A percentile compares a stretch with the other conserved stretches of the same genome.
Conservation (phyloP, 768 basidiomycete genomes). For the Imleria badia region DNA sequence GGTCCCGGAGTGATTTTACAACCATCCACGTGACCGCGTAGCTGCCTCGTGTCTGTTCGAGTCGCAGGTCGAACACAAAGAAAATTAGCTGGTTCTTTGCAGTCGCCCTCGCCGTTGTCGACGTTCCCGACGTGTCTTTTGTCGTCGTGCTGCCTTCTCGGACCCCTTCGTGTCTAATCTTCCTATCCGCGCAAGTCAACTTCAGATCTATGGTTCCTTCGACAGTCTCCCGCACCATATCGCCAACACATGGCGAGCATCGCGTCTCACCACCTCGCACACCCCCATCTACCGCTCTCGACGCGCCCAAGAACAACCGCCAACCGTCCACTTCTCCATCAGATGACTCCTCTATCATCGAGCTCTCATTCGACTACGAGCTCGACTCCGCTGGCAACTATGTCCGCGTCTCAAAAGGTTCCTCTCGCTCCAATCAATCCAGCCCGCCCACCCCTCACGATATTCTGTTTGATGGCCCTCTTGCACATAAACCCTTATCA, state of each 20-base stretch:
- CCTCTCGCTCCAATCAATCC: constrained; percentile 36
- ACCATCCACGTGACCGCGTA: constrained; percentile 35
- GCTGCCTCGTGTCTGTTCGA: constrained; percentile 38
- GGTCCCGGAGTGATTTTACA: constrained; percentile 12
- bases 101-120: constrained; percentile 15
- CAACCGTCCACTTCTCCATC: constrained; percentile 38
- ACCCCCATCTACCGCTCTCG: constrained; percentile 27
- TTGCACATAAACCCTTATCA: constrained; percentile 24
- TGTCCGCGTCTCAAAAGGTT: constrained; percentile 47
- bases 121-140: constrained; percentile 19
- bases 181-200: constrained; percentile 12
- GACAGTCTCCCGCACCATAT: constrained; percentile 23
- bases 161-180: background rate
- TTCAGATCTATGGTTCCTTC: constrained; percentile 22
- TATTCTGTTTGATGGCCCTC: constrained; percentile 24
- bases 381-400: constrained; percentile 45
- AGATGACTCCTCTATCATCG: constrained; percentile 46
- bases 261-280: constrained; percentile 33
- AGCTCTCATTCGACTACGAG: constrained; percentile 50
- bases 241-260: constrained; percentile 30
- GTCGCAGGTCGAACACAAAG: constrained; percentile 24
- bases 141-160: constrained; percentile 2
- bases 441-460: constrained; percentile 45
- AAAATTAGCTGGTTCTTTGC: constrained; percentile 18
- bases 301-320: constrained; percentile 33